Base-by-base conservation (phyloP, 2,329 filamentous ascomycete species). In the Cordyceps cicadae region DNA sequence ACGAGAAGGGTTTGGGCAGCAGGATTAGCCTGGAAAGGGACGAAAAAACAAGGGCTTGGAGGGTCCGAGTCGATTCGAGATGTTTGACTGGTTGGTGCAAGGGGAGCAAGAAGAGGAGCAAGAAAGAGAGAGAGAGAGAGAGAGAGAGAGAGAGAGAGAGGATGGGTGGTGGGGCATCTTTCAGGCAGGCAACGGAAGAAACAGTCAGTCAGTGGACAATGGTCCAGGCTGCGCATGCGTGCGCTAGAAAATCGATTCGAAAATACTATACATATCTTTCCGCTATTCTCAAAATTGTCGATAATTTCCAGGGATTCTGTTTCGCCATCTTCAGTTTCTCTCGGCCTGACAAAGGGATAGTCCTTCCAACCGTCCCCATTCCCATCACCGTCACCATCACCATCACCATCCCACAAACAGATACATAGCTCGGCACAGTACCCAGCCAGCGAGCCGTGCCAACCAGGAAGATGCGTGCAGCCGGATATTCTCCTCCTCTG, bases 41-140 rank as follows among this genome's bases (percentile, higher is more conserved):
- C n/a, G 32, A 5, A 45, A 50, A 29, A 17, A 19, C 26, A 32
- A 26, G 17, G 46, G 15, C 24, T 17, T 21, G 26, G 48, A 17
- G 49, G 49, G 32, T 37, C 34, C 34, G 34, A 37, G 34, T 37
- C 11, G 50, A 57, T 32, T 37, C 32, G 54, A n/a, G 32, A 50
- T 41, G 54, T 57, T 57, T 50, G 54, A 50, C 45, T 50, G 54
- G 54, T 26, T 26, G 51, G 24, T 26, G 51, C 34, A 46, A 39
- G 19, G 50, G n/a, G 12, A 17, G 24, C n/a, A 9, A 37, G 32
- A 12, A 14, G 34, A 37, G 34, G 11, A 37, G 34, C 34, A 37
- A n/a, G n/a, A n/a, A n/a, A n/a, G n/a, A n/a, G n/a, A n/a, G n/a
- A n/a, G n/a, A n/a, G n/a, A n/a, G n/a, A n/a, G n/a, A n/a, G n/a